Conservation (phyloP, 106 monocot genomes). For the Dioscorea zingiberensis region DNA sequence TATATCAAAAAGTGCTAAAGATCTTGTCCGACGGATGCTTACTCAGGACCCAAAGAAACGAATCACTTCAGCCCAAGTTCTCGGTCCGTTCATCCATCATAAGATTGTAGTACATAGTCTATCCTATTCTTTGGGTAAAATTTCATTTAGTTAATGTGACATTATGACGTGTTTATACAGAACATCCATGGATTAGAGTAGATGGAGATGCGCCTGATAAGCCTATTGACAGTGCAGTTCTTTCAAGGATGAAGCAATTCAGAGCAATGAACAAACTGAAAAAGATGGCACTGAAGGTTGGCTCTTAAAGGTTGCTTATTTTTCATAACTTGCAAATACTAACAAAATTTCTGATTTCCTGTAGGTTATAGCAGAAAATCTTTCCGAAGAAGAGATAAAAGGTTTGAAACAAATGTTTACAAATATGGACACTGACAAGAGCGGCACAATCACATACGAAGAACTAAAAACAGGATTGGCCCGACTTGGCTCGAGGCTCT, state of each 20-base stretch:
- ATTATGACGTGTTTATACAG: conserved; percentile 6
- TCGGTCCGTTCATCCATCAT: conserved; percentile 48
- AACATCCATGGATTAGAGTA: conserved; percentile 49
- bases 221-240: conserved; percentile 42
- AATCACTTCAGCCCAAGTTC: conserved; percentile 59
- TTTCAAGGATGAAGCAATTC: conserved; percentile 50
- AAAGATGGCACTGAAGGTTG: conserved; percentile 41
- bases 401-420: conserved; percentile 50
- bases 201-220: conserved; percentile 43
- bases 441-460: conserved; percentile 48
- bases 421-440: conserved; percentile 50
- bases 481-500: conserved; percentile 36
- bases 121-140: too few relatives aligned
- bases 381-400: conserved; percentile 55
- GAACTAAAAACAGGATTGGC: conserved; percentile 42
- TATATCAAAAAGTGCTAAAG: conserved; percentile 57
- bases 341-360: neutral
- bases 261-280: conserved; percentile 58
- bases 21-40: conserved; percentile 56
- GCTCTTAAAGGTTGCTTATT: neutral
- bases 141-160: neutral
- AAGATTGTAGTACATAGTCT: too few relatives aligned
- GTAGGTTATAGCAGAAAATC: conserved; percentile 52
- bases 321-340: neutral
- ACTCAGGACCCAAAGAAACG: conserved; percentile 46